Evolutionary conservation across 1,284 basidiomycete species (phyloP).

Genomic region (Pascua sp.): DNA sequence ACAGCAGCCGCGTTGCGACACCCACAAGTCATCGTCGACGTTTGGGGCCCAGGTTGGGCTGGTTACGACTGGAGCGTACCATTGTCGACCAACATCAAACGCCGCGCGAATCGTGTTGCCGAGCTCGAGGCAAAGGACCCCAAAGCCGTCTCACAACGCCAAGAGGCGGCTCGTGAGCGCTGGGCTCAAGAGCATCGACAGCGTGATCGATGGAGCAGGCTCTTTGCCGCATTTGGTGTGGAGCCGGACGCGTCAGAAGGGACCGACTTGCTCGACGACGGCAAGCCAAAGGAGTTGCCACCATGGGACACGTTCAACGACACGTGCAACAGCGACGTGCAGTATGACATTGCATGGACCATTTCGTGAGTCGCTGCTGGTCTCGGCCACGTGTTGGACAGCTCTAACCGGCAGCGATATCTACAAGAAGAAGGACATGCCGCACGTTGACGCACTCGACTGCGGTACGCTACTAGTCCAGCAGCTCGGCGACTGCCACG

Average conservation of each 20-base stretch:
- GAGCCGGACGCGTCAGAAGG: too few relatives aligned
- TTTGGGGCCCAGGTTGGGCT: conserved; percentile 49
- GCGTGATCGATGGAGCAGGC: too few relatives aligned
- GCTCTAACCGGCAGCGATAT: conserved; percentile 31
- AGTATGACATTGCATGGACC: conserved; percentile 46
- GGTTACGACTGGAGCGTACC: conserved; percentile 40
- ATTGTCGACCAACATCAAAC: conserved; percentile 41
- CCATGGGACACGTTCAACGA: conserved; percentile 13
- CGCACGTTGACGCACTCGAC: conserved; percentile 42
- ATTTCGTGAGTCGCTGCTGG: conserved; percentile 32
- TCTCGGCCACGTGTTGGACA: too few relatives aligned
- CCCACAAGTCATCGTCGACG: conserved; percentile 40
- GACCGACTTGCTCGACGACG: too few relatives aligned
- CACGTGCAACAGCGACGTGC: conserved; percentile 22
- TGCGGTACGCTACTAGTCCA: conserved; percentile 47
- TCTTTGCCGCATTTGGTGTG: too few relatives aligned
- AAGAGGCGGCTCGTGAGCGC: not conserved
- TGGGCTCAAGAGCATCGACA: not conserved
- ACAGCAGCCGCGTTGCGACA: conserved; percentile 41
- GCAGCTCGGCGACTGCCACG: conserved; percentile 49
- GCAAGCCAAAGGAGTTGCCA: too few relatives aligned
- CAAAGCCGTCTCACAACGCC: conserved; percentile 7
- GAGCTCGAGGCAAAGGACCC: conserved; percentile 24
- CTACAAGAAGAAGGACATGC: conserved; percentile 39
- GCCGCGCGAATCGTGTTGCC: conserved; percentile 30